Conservation (phyloP, 2,329 filamentous ascomycete genomes). For the Phyllosticta capitalensis region DNA sequence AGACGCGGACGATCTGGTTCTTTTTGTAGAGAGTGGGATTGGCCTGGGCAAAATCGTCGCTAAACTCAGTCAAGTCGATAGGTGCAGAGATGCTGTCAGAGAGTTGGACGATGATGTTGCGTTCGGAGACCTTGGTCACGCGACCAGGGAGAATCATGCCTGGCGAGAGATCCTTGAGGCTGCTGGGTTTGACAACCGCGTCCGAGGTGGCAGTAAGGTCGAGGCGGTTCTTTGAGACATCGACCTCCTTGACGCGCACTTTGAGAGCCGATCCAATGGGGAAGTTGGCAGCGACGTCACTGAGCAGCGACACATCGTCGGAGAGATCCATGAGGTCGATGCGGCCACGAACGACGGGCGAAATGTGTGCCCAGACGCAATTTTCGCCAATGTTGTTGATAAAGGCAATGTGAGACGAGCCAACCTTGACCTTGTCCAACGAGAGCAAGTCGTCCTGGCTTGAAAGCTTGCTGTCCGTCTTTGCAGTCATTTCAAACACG, state of each 20-base stretch:
- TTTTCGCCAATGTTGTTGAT: constrained; percentile 80
- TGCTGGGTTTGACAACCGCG: constrained; percentile 46
- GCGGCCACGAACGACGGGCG: constrained; percentile 77
- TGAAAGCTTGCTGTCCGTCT: constrained; percentile 44
- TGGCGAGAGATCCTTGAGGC: constrained; percentile 61
- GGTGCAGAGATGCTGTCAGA: constrained; percentile 71
- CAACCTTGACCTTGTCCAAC: constrained; percentile 62
- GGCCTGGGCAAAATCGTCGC: constrained; percentile 75
- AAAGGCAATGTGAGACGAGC: constrained; percentile 67
- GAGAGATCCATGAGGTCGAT: constrained; percentile 76
- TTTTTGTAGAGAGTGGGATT: constrained; percentile 67
- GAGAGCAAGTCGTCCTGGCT: constrained; percentile 55
- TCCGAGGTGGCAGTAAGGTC: constrained; percentile 73
- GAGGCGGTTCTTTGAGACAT: constrained; percentile 62
- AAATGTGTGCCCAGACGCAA: constrained; percentile 82
- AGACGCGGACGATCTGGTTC: constrained; percentile 82
- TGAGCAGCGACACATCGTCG: constrained; percentile 71
- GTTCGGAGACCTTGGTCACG: constrained; percentile 77
- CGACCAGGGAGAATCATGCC: constrained; percentile 76
- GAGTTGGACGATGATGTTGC: constrained; percentile 75
- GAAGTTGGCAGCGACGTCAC: constrained; percentile 69
- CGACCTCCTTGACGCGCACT: constrained; percentile 66
- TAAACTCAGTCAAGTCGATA: constrained; percentile 72
- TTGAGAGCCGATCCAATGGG: constrained; percentile 82
- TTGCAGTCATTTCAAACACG: constrained; percentile 80